Conservation (phyloP, 192 early-diverging fungal genomes). For the Phlyctochytrium bullatum region DNA sequence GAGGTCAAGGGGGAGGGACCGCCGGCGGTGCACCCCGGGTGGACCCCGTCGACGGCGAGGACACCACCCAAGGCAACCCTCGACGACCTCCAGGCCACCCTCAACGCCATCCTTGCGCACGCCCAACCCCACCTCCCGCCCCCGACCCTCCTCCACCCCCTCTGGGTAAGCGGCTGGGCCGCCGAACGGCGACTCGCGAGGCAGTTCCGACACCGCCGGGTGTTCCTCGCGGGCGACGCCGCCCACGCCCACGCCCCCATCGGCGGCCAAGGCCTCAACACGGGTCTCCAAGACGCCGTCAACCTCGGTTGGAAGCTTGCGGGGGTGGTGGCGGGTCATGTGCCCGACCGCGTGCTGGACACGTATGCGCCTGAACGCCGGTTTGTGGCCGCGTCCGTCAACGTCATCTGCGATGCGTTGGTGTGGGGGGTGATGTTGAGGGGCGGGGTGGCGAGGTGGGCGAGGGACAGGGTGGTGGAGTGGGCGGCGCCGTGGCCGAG, state of each 20-base stretch:
- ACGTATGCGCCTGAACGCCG: slow-evolving; percentile 8
- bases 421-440: not conserved
- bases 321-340: not conserved
- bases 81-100: not conserved
- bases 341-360: not conserved
- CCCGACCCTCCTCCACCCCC: not conserved
- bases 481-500: not conserved
- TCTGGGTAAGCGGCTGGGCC: not conserved
- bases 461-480: not conserved
- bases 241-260: slow-evolving; percentile 9
- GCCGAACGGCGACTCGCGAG: slow-evolving; percentile 4
- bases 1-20: not conserved
- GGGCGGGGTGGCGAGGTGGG: not conserved
- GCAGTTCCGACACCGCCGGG: slow-evolving; percentile 1
- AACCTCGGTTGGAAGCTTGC: slow-evolving; percentile 21
- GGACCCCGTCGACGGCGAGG: not conserved
- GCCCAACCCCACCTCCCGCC: not conserved
- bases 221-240: slow-evolving; percentile 19
- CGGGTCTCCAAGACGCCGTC: slow-evolving; percentile 21
- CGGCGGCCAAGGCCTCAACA: slow-evolving; percentile 23
- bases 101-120: not conserved
- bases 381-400: not conserved
- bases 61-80: too few relatives aligned
- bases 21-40: not conserved
- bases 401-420: not conserved